Evolutionary conservation across 2,329 filamentous ascomycete genomes (phyloP).

Genomic region (Ascochyta lentis): DNA sequence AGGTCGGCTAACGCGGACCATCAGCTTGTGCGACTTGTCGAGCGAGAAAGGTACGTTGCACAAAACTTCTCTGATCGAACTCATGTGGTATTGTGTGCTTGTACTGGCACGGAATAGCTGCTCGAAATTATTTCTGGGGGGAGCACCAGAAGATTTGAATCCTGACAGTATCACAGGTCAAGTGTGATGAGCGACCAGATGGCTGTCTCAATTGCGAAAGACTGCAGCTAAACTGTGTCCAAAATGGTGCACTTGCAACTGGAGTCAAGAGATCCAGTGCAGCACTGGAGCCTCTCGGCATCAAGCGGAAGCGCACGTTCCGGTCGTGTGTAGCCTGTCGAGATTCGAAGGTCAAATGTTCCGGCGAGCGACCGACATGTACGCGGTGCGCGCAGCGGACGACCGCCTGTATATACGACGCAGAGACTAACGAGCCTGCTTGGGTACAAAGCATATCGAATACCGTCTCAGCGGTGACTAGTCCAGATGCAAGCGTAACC

Average conservation of each 20-base stretch:
- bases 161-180: slow-evolving; percentile 31
- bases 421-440: slow-evolving; percentile 38
- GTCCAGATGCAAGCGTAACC: slow-evolving; percentile 18
- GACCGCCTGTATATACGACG: slow-evolving; percentile 37
- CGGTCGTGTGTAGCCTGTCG: slow-evolving; percentile 41
- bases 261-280: slow-evolving; percentile 24
- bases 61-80: neutral
- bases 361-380: slow-evolving; percentile 40
- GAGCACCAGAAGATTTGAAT: neutral
- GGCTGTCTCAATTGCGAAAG: slow-evolving; percentile 42
- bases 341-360: slow-evolving; percentile 43
- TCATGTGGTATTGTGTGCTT: neutral
- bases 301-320: slow-evolving; percentile 43
- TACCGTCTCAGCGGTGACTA: slow-evolving; percentile 10
- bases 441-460: slow-evolving; percentile 40
- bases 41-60: slow-evolving; percentile 25
- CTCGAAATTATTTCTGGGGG: neutral
- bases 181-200: slow-evolving; percentile 42
- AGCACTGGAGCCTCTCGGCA: slow-evolving; percentile 30
- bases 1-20: slow-evolving; percentile 12
- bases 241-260: slow-evolving; percentile 27
- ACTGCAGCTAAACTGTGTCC: slow-evolving; percentile 38
- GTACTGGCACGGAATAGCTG: no score
- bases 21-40: slow-evolving; percentile 30
- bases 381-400: slow-evolving; percentile 36